Percentiles rank a stretch among this genome's conserved stretches.
Evolutionary conservation across 306 rosid species (phyloP).

Genomic region (Castanea sativa): DNA sequence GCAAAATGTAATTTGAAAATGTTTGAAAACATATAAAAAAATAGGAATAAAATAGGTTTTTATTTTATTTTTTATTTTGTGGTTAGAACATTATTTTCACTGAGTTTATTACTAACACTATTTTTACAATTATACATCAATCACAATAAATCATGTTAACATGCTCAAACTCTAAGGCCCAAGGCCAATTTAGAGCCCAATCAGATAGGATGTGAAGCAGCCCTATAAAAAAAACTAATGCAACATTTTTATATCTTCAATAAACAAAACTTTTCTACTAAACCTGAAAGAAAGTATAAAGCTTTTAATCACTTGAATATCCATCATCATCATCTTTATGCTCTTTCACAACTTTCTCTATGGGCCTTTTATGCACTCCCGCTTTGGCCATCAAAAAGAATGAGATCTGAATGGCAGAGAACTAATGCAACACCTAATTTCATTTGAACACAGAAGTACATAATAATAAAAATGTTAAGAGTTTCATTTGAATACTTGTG

Average conservation of each 20-base stretch:
- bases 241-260: neutral
- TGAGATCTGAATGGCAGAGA: constrained; percentile 88
- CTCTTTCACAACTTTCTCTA: constrained; percentile 75
- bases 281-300: constrained; percentile 4
- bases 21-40: too few relatives aligned
- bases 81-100: too few relatives aligned
- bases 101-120: too few relatives aligned
- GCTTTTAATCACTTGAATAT: constrained; percentile 73
- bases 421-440: constrained; percentile 80
- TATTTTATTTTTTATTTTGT: too few relatives aligned
- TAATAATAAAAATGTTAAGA: neutral
- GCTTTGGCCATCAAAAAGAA: constrained; percentile 73
- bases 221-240: too few relatives aligned
- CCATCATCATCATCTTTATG: constrained; percentile 73
- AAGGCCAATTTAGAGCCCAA: too few relatives aligned
- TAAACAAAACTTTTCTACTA: neutral
- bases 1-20: too few relatives aligned
- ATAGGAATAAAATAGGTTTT: too few relatives aligned
- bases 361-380: constrained; percentile 61
- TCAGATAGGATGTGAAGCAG: too few relatives aligned
- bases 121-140: too few relatives aligned
- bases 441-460: constrained; percentile 15
- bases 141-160: too few relatives aligned
- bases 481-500: neutral
- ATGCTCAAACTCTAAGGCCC: too few relatives aligned